Conservation (phyloP, 768 basidiomycete genomes). For the Phaffia australis region DNA sequence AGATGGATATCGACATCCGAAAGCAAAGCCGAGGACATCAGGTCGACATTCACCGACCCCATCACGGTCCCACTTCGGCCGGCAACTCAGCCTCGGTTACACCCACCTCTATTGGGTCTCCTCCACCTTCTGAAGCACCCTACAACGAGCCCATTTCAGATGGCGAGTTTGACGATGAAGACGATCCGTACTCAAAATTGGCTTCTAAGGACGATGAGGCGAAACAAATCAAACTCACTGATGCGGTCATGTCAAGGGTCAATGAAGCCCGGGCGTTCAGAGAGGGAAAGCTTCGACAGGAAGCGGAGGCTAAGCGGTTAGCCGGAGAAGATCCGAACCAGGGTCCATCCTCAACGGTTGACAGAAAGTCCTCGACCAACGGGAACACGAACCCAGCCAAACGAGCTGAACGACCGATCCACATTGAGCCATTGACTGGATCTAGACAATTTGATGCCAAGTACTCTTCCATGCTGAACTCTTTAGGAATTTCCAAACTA, state of each 20-base stretch:
- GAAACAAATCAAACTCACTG: constrained; percentile 63
- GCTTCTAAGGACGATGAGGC: constrained; percentile 70
- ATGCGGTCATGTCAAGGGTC: constrained; percentile 48
- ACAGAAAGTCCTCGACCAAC: neutral
- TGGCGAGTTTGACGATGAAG: constrained; percentile 78
- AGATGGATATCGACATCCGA: constrained; percentile 54
- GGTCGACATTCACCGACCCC: constrained; percentile 53
- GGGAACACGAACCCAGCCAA: neutral
- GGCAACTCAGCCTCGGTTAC: constrained; percentile 42
- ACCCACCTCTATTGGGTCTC: constrained; percentile 39
- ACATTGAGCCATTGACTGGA: constrained; percentile 74
- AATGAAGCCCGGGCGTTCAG: constrained; percentile 78
- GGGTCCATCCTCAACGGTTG: constrained; percentile 5
- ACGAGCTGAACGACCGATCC: constrained; percentile 14
- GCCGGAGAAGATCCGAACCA: neutral
- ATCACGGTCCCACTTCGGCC: constrained; percentile 35
- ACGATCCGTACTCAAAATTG: constrained; percentile 35
- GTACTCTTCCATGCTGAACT: constrained; percentile 47
- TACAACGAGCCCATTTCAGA: constrained; percentile 91
- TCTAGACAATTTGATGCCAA: constrained; percentile 75
- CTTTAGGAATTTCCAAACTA: constrained; percentile 46
- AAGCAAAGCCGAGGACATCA: constrained; percentile 61
- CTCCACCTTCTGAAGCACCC: constrained; percentile 22
- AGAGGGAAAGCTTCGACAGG: constrained; percentile 45
- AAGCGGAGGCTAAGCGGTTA: constrained; percentile 5